These are phyloP conservation scores for Cupressus sempervirens DNA, from an alignment of 75 land plant species.

Conservation along the genomic window DNA sequence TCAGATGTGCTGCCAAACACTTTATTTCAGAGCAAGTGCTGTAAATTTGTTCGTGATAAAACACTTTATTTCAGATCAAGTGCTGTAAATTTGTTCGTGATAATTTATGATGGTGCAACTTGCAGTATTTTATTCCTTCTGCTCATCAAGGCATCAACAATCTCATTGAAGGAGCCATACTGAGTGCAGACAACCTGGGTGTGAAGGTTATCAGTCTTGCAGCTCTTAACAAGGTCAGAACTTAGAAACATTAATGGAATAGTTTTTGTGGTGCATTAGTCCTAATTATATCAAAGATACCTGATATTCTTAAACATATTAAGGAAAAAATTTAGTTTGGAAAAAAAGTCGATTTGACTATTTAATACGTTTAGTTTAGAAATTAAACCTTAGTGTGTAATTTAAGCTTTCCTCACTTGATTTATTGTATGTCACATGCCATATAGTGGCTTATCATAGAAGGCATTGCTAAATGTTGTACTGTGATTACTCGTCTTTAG, in stretches of 20 bases:
- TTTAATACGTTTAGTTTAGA: too few relatives aligned
- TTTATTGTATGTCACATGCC: too few relatives aligned
- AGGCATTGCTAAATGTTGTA: neutral
- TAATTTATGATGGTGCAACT: neutral
- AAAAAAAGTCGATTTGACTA: too few relatives aligned
- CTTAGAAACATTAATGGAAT: neutral
- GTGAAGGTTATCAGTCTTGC: slow-evolving; percentile 95
- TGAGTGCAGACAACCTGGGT: slow-evolving; percentile 76
- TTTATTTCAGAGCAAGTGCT: neutral
- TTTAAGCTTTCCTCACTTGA: too few relatives aligned
- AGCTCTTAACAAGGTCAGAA: slow-evolving; percentile 85
- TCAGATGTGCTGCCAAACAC: neutral
- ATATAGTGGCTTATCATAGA: neutral
- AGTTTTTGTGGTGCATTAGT: neutral
- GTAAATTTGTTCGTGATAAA: neutral
- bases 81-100: neutral
- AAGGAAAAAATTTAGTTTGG: too few relatives aligned
- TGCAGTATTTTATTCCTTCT: slow-evolving; percentile 96
- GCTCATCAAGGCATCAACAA: slow-evolving; percentile 73
- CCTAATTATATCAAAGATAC: neutral
- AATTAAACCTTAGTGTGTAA: too few relatives aligned
- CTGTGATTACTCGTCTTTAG: neutral
- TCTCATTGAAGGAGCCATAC: slow-evolving; percentile 78
- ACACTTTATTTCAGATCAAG: neutral
- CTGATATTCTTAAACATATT: too few relatives aligned